Evolutionary conservation across 495 filamentous ascomycete species (phyloP), one percentile per base, ranked within the genome.

Genomic region (Penicillium canescens): DNA sequence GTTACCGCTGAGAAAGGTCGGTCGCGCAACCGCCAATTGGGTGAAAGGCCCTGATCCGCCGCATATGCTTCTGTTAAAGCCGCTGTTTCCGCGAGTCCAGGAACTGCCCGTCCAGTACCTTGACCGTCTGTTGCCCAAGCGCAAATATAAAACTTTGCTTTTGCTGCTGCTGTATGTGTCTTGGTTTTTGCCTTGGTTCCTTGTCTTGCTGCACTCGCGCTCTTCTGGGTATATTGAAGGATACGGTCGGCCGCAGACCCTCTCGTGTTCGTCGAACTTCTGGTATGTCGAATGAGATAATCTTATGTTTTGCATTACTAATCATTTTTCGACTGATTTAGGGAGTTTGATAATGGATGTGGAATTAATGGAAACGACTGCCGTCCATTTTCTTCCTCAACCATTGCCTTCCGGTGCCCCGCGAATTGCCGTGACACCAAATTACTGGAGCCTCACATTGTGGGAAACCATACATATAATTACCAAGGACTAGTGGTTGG

Each of bases 311-410:
- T 14, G 39, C 8, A 3, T 24, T n/a, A 14, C 46, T 46, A 34
- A 53, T 54, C 47, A 41, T 51, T 24, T 28, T 13, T 11, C 21
- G 4, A 20, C 37, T 26, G 18, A 42, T 21, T 18, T 50, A 92
- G 90, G 90, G 68, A 72, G 16, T 72, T 78, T 41, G 86, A 84
- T 35, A 92, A 92, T 51, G 73, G 75, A 24, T 96, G 91, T 64
- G 91, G 91, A 4, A 59, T 94, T 8, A 83, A 96, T 57, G 91
- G 91, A 12, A 84, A 86, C 42, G 72, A 83, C 54, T 96, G 91
- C 67, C 82, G 87, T n/a, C 91, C 91, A 0, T 96, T 96, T 61
- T 79, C 77, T 38, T 81, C 82, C 49, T 79, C 79, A 44, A 82
- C 79, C 2, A 80, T 88, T 54, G 78, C 89, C 12, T 96, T 96